Evolutionary conservation across 2,329 filamentous ascomycete genomes (phyloP), one percentile per base, ranked within the genome.

Genomic region (Xylariaceae sp.): DNA sequence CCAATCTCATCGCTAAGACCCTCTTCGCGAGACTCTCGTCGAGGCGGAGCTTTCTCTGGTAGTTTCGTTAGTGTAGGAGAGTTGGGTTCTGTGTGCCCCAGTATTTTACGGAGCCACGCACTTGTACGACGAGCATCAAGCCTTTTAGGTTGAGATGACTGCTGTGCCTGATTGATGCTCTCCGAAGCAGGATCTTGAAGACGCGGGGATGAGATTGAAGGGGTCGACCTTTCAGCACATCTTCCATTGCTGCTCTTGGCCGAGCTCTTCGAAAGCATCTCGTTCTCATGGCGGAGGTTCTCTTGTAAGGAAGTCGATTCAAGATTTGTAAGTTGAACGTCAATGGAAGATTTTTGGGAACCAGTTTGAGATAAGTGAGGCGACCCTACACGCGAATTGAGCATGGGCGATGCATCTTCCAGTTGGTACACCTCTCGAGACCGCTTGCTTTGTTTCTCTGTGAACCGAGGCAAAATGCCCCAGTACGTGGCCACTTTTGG

Each of bases 101-200:
- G 54, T 15, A 70, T 43, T 4, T 64, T 59, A 27, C 67, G 63
- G 49, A 70, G 53, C 68, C 67, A 70, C 23, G 56, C 45, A 20
- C 57, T 44, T 36, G 64, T 63, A 33, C 60, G 61, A 46, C 57
- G 50, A 2, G 63, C 47, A 42, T 64, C 59, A 33, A 59, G 40
- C 18, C 37, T 56, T 10, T 59, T 59, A 37, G 59, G 36, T 2
- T 52, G n/a, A 33, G 40, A 42, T 18, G 35, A 26, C n/a, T 61
- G 30, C 15, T 53, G 52, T 27, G 32, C 15, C 21, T 50, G 51
- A 11, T 46, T 29, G 8, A 16, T 18, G 43, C 21, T 58, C 21
- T 18, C 26, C 44, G 41, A 23, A 23, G n/a, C 7, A 13, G 40
- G 21, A n/a, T 8, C 37, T 49, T 24, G 16, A 11, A 9, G 20